Evolutionary conservation across 345 rosid genomes (phyloP).

Genomic region (Populus euphratica): DNA sequence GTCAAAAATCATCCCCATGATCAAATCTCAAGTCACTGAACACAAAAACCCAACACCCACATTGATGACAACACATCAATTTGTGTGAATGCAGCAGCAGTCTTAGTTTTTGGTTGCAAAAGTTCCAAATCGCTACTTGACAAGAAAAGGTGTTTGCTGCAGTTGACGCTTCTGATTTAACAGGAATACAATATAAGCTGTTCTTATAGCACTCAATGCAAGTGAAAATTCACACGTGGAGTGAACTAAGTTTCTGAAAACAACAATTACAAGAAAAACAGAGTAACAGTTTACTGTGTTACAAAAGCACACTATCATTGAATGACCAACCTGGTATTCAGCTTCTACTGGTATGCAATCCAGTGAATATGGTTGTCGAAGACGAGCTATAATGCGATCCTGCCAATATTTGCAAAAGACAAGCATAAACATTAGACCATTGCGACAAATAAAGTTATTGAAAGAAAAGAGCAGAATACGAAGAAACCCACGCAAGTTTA

Average conservation of each 20-base stretch:
- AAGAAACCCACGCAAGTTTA: background rate
- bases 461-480: background rate
- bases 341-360: conserved; percentile 99
- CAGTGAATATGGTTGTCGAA: conserved; percentile 94
- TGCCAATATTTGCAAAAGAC: conserved; percentile 28
- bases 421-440: background rate
- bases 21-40: background rate
- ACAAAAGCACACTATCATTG: background rate
- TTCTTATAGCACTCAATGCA: background rate
- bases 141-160: background rate
- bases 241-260: background rate
- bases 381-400: conserved; percentile 98
- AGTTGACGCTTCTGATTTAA: background rate
- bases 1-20: background rate
- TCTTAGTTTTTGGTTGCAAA: background rate
- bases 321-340: conserved; percentile 75
- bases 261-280: background rate
- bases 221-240: background rate
- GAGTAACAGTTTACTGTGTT: background rate
- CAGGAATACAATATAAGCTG: background rate
- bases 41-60: background rate
- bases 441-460: background rate
- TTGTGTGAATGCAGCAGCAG: background rate
- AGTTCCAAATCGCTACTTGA: background rate
- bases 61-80: background rate